Conservation (phyloP, 352 stramenopile species). For the Phytophthora palmivora region DNA sequence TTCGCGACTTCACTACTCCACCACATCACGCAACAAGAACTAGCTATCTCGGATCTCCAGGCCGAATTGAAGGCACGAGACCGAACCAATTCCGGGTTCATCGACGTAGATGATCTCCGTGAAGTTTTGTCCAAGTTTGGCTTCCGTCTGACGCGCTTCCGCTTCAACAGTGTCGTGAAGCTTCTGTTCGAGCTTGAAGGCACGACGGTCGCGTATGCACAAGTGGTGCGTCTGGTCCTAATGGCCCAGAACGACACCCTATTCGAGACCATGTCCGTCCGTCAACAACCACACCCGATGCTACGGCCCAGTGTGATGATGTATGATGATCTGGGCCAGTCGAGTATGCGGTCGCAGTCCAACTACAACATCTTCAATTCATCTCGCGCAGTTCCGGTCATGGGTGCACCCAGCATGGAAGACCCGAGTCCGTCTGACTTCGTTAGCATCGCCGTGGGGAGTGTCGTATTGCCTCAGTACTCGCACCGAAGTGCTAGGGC, state of each 20-base stretch:
- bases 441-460: slow-evolving; percentile 9
- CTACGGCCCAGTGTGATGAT: slow-evolving; percentile 30
- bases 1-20: slow-evolving; percentile 42
- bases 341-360: slow-evolving; percentile 33
- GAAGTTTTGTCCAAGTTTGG: slow-evolving; percentile 49
- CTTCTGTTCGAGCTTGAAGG: slow-evolving; percentile 54
- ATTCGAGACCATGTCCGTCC: slow-evolving; percentile 2
- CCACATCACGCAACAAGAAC: slow-evolving; percentile 30
- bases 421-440: slow-evolving; percentile 20
- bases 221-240: slow-evolving; percentile 50
- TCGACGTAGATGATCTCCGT: slow-evolving; percentile 55
- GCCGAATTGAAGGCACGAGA: slow-evolving; percentile 39
- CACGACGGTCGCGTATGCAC: slow-evolving; percentile 44
- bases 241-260: slow-evolving; percentile 38
- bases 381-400: slow-evolving; percentile 11
- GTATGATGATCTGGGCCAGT: slow-evolving; percentile 25
- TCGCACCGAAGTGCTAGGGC: slow-evolving; percentile 1
- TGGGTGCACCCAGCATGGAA: slow-evolving; percentile 13
- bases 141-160: slow-evolving; percentile 59
- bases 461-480: slow-evolving; percentile 9
- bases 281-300: slow-evolving; percentile 23
- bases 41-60: slow-evolving; percentile 44
- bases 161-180: slow-evolving; percentile 70
- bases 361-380: slow-evolving; percentile 41
- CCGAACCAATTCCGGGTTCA: slow-evolving; percentile 23